Evolutionary conservation across 768 basidiomycete genomes (phyloP), one percentile per base, ranked within the genome.

Genomic region (Lactarius hengduanensis): DNA sequence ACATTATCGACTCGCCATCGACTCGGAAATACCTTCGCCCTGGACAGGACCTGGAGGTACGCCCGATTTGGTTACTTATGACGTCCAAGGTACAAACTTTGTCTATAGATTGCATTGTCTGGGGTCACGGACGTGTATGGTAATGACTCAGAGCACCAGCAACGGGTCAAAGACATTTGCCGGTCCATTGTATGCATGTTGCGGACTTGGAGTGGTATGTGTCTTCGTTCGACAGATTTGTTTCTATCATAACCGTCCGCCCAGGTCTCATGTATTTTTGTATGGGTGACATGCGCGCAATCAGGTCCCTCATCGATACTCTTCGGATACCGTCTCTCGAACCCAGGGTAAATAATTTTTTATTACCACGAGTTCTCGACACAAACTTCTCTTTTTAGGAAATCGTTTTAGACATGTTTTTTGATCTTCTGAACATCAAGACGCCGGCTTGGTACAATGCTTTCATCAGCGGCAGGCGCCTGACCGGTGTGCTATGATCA

Each of bases 111-210:
- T 72, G 92, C 90, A 1, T 79, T 98, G 15, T 89, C 91, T 4
- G 91, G 91, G 1, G 86, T 99, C 63, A 98, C 96, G 2, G 96
- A 98, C 74, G 91, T 92, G 0, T 95, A 96, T 71, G 92, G 92
- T 1, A 94, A 92, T 71, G 88, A 89, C 0, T 74, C 84, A 11
- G 88, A 89, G 50, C 88, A 94, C 71, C 82, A 86, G 2, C 93
- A 96, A 18, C 83, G 88, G 56, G 88, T 98, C 80, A 84, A 86
- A 69, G 85, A 87, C 13, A 90, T 88, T 69, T 84, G 89, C 8
- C 88, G 84, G 70, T 85, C 96, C 61, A 86, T 96, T 41, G 86
- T 89, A 62, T 80, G 89, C 53, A 90, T 97, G 85, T 75, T 99
- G 60, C 85, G 90, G 60, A 94, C 91, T 15, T 99, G 96, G 95